Evolutionary conservation across 2,329 filamentous ascomycete species (phyloP).

Genomic region (Purpureocillium takamizusanense): DNA sequence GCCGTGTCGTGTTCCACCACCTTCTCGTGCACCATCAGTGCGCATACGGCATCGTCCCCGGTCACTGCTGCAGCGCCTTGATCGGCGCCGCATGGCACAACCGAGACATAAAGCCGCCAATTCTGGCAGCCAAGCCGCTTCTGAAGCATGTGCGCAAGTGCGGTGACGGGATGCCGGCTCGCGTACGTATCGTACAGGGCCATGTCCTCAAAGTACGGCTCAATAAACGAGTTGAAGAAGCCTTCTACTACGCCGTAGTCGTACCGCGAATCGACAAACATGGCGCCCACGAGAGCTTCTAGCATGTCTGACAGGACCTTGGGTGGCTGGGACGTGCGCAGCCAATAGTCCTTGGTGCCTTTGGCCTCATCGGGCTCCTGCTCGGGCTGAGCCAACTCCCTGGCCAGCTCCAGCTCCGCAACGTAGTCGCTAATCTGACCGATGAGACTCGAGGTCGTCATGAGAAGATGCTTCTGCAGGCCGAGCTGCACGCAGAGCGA

Average conservation of each 20-base stretch:
- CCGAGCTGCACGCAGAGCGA: slow-evolving; percentile 70
- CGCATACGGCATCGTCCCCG: slow-evolving; percentile 53
- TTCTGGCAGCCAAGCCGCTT: slow-evolving; percentile 55
- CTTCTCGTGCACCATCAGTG: slow-evolving; percentile 65
- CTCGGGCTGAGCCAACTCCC: slow-evolving; percentile 20
- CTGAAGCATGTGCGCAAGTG: slow-evolving; percentile 55
- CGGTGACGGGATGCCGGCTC: slow-evolving; percentile 75
- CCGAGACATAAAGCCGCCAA: slow-evolving; percentile 44
- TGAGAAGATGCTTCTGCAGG: slow-evolving; percentile 65
- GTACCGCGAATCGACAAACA: slow-evolving; percentile 85
- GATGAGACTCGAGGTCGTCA: slow-evolving; percentile 33
- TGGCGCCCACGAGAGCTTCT: slow-evolving; percentile 79
- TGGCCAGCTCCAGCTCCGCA: slow-evolving; percentile 43
- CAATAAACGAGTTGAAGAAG: slow-evolving; percentile 71
- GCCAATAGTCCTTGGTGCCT: slow-evolving; percentile 58
- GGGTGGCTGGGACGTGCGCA: slow-evolving; percentile 51
- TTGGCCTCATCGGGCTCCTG: slow-evolving; percentile 22
- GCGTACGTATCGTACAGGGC: slow-evolving; percentile 78
- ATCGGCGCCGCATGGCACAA: slow-evolving; percentile 30
- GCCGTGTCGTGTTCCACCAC: slow-evolving; percentile 55
- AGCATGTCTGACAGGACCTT: slow-evolving; percentile 78
- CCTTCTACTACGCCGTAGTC: slow-evolving; percentile 61
- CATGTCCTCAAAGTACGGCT: slow-evolving; percentile 79
- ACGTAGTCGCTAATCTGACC: slow-evolving; percentile 46
- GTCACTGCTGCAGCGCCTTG: slow-evolving; percentile 27